phyloP scores from a whole-genome alignment of 192 early-diverging fungal genomes.

The Phlyctochytrium arcticum region DNA sequence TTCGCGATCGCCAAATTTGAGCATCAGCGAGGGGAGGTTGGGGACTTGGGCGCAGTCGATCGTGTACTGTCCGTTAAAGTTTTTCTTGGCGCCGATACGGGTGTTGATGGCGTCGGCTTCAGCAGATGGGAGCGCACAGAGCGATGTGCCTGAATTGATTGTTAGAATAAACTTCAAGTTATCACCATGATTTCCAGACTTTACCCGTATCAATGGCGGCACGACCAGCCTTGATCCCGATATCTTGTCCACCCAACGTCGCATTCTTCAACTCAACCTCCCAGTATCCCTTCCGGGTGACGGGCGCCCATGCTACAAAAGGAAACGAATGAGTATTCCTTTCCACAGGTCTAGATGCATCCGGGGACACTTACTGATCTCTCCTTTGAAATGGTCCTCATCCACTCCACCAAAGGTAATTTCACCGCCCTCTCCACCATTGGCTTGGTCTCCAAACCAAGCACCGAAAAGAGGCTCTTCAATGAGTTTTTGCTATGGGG shows the following conservation, averaged over 20 bases:
- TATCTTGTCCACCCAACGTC: conserved; percentile 66
- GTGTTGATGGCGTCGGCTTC: conserved; percentile 88
- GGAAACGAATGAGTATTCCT: neutral
- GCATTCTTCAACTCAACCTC: conserved; percentile 84
- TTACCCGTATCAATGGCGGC: conserved; percentile 32
- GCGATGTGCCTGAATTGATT: conserved; percentile 51
- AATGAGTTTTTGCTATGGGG: conserved; percentile 55
- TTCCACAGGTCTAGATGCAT: conserved; percentile 4
- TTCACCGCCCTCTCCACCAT: conserved; percentile 74
- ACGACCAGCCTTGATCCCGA: conserved; percentile 36
- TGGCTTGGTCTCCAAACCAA: conserved; percentile 73
- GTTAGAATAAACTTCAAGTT: neutral
- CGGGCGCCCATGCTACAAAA: conserved; percentile 66
- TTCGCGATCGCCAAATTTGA: conserved; percentile 71
- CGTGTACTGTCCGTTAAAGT: conserved; percentile 82
- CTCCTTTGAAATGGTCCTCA: conserved; percentile 61
- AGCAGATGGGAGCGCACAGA: conserved; percentile 71
- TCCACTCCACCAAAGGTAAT: conserved; percentile 87
- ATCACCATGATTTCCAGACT: neutral
- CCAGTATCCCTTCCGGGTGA: conserved; percentile 95
- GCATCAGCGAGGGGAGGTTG: conserved; percentile 68
- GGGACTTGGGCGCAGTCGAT: conserved; percentile 73
- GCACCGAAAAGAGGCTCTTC: conserved; percentile 88
- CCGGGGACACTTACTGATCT: conserved; percentile 35
- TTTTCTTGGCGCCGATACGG: conserved; percentile 89